Conservation (phyloP, 2,329 filamentous ascomycete species). For the Cadophora gregata region DNA sequence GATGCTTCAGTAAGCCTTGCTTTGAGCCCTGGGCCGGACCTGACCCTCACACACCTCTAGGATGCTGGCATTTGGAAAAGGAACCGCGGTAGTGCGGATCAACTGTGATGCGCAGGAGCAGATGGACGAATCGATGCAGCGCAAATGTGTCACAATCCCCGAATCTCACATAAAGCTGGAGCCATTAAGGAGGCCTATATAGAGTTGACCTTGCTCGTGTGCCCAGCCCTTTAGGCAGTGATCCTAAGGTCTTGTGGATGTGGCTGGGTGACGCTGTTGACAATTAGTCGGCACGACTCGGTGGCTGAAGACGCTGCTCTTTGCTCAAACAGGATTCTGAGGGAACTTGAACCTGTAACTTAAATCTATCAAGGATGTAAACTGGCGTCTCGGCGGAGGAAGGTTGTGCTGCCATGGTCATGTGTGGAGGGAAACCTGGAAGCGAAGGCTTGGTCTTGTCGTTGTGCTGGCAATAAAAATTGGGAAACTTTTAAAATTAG, state of each 20-base stretch:
- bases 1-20: constrained; percentile 16
- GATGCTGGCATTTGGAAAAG: constrained; percentile 6
- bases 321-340: constrained; percentile 4
- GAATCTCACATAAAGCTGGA: constrained; percentile 12
- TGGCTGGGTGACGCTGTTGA: constrained; percentile 4
- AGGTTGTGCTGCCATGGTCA: neutral
- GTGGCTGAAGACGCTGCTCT: neutral
- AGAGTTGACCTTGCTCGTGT: constrained; percentile 4
- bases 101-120: neutral
- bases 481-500: constrained; percentile 7
- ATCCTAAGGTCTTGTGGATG: neutral
- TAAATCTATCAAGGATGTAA: neutral
- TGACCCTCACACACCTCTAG: neutral
- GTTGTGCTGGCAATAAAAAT: constrained; percentile 13
- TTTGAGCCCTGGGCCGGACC: neutral
- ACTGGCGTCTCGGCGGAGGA: constrained; percentile 1
- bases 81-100: neutral
- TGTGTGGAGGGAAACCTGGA: neutral
- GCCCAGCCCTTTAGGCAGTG: constrained; percentile 1
- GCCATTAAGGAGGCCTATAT: constrained; percentile 9
- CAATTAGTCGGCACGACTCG: neutral
- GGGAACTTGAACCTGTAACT: neutral
- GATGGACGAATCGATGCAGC: neutral
- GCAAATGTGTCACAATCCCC: constrained; percentile 8
- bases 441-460: neutral